These are phyloP conservation scores for Pholiota microspora DNA, from an alignment of 768 basidiomycete species.

Conservation along the genomic window DNA sequence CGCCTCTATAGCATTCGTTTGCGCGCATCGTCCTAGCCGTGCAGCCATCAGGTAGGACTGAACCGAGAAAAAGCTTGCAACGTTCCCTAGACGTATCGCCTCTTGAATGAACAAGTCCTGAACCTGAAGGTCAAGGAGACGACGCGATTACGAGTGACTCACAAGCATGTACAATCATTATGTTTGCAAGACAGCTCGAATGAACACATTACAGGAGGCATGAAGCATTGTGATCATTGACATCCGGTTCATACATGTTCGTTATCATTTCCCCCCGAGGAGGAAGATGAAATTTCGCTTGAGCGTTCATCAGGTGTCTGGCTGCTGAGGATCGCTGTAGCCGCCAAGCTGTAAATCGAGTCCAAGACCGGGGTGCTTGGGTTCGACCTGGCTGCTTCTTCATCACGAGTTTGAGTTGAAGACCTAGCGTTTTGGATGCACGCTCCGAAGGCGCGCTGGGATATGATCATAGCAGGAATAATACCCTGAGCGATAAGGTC, in stretches of 20 bases:
- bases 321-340: constrained; percentile 10
- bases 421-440: constrained; percentile 1
- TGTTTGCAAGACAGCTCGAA: not conserved
- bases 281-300: not conserved
- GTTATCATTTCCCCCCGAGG: constrained; percentile 1
- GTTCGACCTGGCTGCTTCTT: constrained; percentile 2
- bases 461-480: constrained; percentile 23
- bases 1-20: too few species aligned
- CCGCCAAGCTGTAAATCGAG: constrained; percentile 19
- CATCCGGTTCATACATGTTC: constrained; percentile 6
- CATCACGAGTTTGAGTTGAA: not conserved
- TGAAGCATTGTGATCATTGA: constrained; percentile 1
- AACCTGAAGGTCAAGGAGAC: not conserved
- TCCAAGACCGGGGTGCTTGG: constrained; percentile 21
- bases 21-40: not conserved
- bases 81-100: not conserved
- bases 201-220: not conserved
- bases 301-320: not conserved
- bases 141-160: not conserved
- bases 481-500: constrained; percentile 16
- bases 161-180: not conserved
- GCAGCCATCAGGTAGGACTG: not conserved
- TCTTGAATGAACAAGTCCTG: not conserved
- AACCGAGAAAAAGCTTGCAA: not conserved
- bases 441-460: constrained; percentile 17